Percentiles rank a stretch among this genome's conserved stretches.
Conservation (phyloP, 352 stramenopile species). For the Phytopythium chamaehyphon region DNA sequence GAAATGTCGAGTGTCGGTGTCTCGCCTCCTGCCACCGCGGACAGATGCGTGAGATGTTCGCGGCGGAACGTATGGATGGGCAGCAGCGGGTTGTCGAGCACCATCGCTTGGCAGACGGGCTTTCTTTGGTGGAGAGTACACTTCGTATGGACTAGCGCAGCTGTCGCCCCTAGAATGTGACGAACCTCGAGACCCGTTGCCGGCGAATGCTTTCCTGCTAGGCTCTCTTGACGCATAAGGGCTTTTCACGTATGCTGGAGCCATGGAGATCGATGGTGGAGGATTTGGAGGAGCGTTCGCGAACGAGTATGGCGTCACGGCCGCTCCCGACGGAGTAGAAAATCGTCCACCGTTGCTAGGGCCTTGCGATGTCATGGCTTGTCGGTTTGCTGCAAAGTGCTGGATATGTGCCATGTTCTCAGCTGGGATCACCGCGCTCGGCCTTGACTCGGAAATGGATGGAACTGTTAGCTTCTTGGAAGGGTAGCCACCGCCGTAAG, state of each 20-base stretch:
- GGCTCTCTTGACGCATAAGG: slow-evolving; percentile 23
- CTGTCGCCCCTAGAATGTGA: slow-evolving; percentile 1
- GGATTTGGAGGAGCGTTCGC: slow-evolving; percentile 32
- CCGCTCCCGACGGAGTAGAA: neutral
- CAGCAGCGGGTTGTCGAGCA: slow-evolving; percentile 1
- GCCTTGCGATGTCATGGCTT: slow-evolving; percentile 64
- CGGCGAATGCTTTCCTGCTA: slow-evolving; percentile 17
- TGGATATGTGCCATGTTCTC: slow-evolving; percentile 41
- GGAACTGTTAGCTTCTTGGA: slow-evolving; percentile 36
- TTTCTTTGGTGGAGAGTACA: slow-evolving; percentile 53
- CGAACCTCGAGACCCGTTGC: slow-evolving; percentile 9
- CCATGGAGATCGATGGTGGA: slow-evolving; percentile 16
- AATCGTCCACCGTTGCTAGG: neutral
- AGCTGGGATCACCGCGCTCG: slow-evolving; percentile 11
- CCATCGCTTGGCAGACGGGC: slow-evolving; percentile 18
- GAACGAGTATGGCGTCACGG: slow-evolving; percentile 33
- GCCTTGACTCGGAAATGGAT: slow-evolving; percentile 32
- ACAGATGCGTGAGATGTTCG: slow-evolving; percentile 39
- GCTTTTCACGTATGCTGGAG: slow-evolving; percentile 43
- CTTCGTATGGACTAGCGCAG: slow-evolving; percentile 29
- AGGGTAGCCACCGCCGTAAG: slow-evolving; percentile 6
- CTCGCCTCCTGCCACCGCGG: slow-evolving; percentile 17
- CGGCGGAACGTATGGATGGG: slow-evolving; percentile 27
- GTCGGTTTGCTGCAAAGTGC: slow-evolving; percentile 24
- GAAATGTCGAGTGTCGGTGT: slow-evolving; percentile 1